Evolutionary conservation across 306 rosid genomes (phyloP), one percentile per base, ranked within the genome.

Genomic region (Vachellia collinsii): DNA sequence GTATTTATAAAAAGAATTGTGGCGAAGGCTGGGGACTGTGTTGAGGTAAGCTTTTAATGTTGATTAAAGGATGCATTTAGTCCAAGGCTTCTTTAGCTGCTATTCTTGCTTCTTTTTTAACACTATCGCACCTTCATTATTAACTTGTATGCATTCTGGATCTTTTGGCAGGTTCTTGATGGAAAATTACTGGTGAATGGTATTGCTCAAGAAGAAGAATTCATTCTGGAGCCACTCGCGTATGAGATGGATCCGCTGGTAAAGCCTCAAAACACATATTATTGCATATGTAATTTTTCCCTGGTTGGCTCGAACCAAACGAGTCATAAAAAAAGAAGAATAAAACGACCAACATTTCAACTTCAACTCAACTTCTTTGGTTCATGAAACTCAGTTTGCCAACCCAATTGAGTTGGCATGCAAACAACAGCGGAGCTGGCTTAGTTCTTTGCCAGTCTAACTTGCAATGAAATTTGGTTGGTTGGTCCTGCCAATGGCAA

Each of bases 11-110:
- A 95, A 80, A 91, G 99, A 83, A 79, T 95, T 68, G 99, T 95
- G 69, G 99, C 99, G 25, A 91, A 87, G 86, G 98, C 94, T 78
- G 99, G 99, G 72, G 99, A 95, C 70, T 70, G 37, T 77, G 97
- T 95, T 66, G 94, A 93, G 78, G 99, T 93, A 83, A 84, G 89
- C 8, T 64, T 50, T 17, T 66, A 7, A 5, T 56, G 11, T 62
- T 59, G 42, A 54, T 34, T 64, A 14, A 64, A 36, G 20, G 41
- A 66, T 77, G 20, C 58, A 53, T 66, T 63, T 74, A 17, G 36
- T 6, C 71, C 72, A 12, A 11, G 63, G 63, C 36, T 56, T 41
- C n/a, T 71, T 63, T 10, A 42, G 42, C 20, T 11, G 19, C 43
- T 66, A 65, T 36, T 22, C 36, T 61, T 22, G 39, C 23, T 46